These are phyloP conservation scores for Suhomyces xylopsoci DNA, from an alignment of 805 yeast genomes.

Conservation along the genomic window DNA sequence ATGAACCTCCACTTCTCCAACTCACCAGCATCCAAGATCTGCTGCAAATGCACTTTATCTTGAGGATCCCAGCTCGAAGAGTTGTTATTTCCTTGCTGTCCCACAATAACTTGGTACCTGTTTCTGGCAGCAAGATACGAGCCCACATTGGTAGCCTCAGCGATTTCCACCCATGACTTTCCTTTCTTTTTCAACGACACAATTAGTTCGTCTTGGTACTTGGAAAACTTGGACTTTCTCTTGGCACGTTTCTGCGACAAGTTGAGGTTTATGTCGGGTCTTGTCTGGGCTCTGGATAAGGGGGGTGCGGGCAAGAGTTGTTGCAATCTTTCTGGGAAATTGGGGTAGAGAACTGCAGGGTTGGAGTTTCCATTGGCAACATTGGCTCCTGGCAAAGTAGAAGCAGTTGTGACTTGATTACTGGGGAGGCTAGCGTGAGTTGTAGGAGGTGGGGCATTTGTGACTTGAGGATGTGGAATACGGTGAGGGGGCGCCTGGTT, in stretches of 20 bases:
- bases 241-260: slow-evolving; percentile 49
- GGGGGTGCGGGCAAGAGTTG: slow-evolving; percentile 49
- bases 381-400: neutral
- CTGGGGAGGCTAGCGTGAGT: slow-evolving; percentile 1
- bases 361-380: neutral
- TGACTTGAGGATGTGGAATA: slow-evolving; percentile 6
- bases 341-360: slow-evolving; percentile 15
- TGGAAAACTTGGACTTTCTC: slow-evolving; percentile 65
- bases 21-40: slow-evolving; percentile 65
- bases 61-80: slow-evolving; percentile 59
- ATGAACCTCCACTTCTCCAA: slow-evolving; percentile 65
- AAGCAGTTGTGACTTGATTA: neutral
- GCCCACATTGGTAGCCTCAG: slow-evolving; percentile 60
- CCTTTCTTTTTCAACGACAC: slow-evolving; percentile 60
- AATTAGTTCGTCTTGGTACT: slow-evolving; percentile 65
- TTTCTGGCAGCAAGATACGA: slow-evolving; percentile 72
- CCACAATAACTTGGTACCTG: slow-evolving; percentile 75
- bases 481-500: slow-evolving; percentile 6
- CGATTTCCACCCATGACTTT: slow-evolving; percentile 71
- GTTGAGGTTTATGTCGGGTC: slow-evolving; percentile 42
- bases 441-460: slow-evolving; percentile 6
- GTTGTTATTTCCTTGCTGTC: slow-evolving; percentile 75
- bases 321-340: slow-evolving; percentile 26
- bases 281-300: slow-evolving; percentile 36
- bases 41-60: slow-evolving; percentile 50